phyloP scores from a whole-genome alignment of 2,329 filamentous ascomycete genomes.

The Coniochaeta ligniaria region DNA sequence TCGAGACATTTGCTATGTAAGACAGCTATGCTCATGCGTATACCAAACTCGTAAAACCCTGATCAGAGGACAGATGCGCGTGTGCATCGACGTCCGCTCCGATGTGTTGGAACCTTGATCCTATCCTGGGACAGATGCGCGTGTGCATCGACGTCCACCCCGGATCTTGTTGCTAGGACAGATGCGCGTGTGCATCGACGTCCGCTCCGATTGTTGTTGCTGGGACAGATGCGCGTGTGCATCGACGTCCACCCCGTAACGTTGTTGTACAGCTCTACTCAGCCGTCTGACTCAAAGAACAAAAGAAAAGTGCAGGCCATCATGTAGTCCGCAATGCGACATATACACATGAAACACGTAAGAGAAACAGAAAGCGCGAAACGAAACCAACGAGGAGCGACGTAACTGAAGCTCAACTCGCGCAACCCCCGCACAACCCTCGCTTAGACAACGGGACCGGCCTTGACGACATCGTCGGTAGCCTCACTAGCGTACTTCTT shows the following conservation, averaged over 20 bases:
- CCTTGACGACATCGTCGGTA: conserved; percentile 69
- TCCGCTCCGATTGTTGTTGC: not conserved
- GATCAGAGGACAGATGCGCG: not conserved
- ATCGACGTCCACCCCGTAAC: not conserved
- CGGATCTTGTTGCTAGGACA: not conserved
- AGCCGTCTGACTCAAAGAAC: not conserved
- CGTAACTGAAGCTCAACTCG: not conserved
- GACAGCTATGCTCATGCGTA: not conserved
- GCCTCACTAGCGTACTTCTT: conserved; percentile 87
- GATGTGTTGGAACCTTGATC: not conserved
- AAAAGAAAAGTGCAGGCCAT: not conserved
- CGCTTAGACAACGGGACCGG: conserved; percentile 40
- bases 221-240: not conserved
- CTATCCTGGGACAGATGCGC: not conserved
- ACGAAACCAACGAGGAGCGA: not conserved
- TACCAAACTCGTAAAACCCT: not conserved
- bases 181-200: not conserved
- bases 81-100: not conserved
- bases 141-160: not conserved
- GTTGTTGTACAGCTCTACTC: not conserved
- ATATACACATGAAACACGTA: not conserved
- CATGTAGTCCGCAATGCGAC: not conserved
- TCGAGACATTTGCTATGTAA: not conserved
- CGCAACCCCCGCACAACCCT: not conserved
- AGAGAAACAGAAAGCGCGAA: not conserved